Conservation (phyloP, 176 grass and related monocot genomes). For the Ensete ventricosum region DNA sequence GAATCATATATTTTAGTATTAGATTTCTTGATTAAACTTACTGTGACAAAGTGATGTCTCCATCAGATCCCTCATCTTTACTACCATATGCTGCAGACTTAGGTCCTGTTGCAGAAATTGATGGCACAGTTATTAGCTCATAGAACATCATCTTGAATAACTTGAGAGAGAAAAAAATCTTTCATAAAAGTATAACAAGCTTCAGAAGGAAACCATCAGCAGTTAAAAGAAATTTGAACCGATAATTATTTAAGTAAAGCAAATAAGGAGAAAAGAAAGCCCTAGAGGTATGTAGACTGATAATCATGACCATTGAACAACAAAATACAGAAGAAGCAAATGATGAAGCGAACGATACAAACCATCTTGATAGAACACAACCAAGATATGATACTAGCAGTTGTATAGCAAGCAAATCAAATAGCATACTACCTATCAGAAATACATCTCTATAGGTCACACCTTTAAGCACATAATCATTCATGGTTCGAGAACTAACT, state of each 20-base stretch:
- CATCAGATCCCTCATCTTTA: constrained; percentile 21
- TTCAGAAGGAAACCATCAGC: too few relatives aligned
- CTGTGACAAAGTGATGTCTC: constrained; percentile 27
- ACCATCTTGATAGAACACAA: background rate
- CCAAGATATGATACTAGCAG: background rate
- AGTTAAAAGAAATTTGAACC: background rate
- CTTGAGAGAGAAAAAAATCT: background rate
- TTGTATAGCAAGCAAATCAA: background rate
- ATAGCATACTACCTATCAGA: background rate
- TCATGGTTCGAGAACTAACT: background rate
- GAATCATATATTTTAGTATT: constrained; percentile 7
- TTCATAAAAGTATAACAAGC: background rate
- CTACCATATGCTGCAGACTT: constrained; percentile 28
- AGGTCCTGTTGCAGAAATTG: constrained; percentile 22
- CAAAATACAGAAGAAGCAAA: background rate
- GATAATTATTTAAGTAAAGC: background rate
- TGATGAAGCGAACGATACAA: background rate
- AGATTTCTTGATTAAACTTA: constrained; percentile 26
- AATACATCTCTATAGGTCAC: background rate
- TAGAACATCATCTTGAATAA: background rate
- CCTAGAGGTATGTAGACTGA: background rate
- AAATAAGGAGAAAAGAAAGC: background rate
- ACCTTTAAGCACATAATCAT: background rate
- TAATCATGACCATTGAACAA: background rate
- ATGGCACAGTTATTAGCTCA: constrained; percentile 12